Percentiles rank a stretch among this genome's conserved stretches.
Evolutionary conservation across 345 rosid species (phyloP).

Genomic region (Corymbia maculata): DNA sequence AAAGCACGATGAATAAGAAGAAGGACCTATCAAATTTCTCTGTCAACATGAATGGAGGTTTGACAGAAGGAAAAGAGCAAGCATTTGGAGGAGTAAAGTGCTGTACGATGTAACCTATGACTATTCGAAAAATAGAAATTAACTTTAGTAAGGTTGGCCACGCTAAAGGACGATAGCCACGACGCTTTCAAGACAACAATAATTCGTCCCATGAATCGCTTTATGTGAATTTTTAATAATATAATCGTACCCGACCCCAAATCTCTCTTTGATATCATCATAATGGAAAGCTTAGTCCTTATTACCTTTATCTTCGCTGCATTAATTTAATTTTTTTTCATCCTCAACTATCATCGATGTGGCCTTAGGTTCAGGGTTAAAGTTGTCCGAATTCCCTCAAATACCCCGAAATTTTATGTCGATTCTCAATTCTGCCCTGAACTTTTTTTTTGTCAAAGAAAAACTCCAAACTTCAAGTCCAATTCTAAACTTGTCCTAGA

Average conservation of each 20-base stretch:
- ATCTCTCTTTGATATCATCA: background rate
- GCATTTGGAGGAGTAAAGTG: background rate
- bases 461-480: background rate
- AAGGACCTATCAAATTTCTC: background rate
- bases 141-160: background rate
- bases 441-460: background rate
- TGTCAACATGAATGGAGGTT: background rate
- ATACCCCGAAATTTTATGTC: background rate
- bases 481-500: background rate
- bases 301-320: background rate
- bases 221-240: slow-evolving; percentile 15
- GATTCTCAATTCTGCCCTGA: background rate
- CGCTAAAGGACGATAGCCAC: background rate
- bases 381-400: background rate
- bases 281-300: background rate
- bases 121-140: background rate
- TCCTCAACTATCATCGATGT: background rate
- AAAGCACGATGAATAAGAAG: background rate
- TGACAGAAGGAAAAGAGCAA: background rate
- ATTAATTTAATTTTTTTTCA: background rate
- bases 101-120: background rate
- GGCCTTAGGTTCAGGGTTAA: background rate
- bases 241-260: slow-evolving; percentile 11
- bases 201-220: background rate
- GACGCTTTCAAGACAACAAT: background rate